Percentiles rank a stretch among this genome's conserved stretches.
Evolutionary conservation across 2,329 filamentous ascomycete genomes (phyloP).

Genomic region (Pestalotiopsis sp.): DNA sequence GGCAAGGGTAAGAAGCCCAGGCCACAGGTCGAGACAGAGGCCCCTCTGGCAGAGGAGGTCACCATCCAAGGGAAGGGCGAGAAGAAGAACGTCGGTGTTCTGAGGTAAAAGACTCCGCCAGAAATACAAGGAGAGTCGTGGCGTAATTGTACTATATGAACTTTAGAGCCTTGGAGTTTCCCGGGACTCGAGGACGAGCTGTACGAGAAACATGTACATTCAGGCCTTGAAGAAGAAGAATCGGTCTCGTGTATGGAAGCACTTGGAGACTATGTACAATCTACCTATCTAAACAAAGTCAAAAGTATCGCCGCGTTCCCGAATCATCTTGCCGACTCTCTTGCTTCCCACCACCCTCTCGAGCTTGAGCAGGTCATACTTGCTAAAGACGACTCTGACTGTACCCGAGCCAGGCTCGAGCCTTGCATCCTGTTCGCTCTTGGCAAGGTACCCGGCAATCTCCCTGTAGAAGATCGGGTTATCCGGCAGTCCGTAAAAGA

Average conservation of each 20-base stretch:
- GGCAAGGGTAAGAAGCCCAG: neutral
- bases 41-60: neutral
- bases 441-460: constrained; percentile 67
- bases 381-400: constrained; percentile 74
- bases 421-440: constrained; percentile 58
- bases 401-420: constrained; percentile 62
- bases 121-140: neutral
- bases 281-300: constrained; percentile 73
- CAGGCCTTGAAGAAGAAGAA: neutral
- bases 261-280: neutral
- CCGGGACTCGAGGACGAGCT: neutral
- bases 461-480: constrained; percentile 83
- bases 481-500: constrained; percentile 90
- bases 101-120: neutral
- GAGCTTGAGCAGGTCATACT: constrained; percentile 85
- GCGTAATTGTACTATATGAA: constrained; percentile 14
- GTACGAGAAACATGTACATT: constrained; percentile 16
- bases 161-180: neutral
- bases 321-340: constrained; percentile 82
- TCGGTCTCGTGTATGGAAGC: neutral
- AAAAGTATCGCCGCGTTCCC: constrained; percentile 86
- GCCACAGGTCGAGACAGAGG: neutral
- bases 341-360: constrained; percentile 85
- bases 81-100: constrained; percentile 10
- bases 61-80: constrained; percentile 3